phyloP scores from a whole-genome alignment of 2,329 filamentous ascomycete species.

The Capronia americana region DNA sequence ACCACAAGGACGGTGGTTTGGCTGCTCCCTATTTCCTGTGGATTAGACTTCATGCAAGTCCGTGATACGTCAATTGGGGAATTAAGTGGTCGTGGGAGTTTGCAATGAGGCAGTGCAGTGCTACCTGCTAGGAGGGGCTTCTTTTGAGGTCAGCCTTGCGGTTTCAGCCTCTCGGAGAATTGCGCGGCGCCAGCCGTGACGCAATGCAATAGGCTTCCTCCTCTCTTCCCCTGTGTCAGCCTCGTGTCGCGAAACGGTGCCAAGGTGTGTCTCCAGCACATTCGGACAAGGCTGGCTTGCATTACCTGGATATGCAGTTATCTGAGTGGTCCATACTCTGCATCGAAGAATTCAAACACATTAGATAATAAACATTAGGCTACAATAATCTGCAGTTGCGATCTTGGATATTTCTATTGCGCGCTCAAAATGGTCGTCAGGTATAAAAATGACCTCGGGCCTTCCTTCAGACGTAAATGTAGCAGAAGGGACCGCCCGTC shows the following conservation, averaged over 20 bases:
- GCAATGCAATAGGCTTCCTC: background rate
- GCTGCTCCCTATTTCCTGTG: background rate
- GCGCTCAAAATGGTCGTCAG: background rate
- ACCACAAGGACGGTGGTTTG: background rate
- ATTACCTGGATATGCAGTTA: no score
- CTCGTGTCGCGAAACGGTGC: background rate
- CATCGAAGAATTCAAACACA: background rate
- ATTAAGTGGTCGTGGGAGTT: background rate
- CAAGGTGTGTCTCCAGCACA: background rate
- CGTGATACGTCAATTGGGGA: background rate
- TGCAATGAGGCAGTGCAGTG: background rate
- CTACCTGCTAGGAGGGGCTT: background rate
- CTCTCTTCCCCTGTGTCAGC: background rate
- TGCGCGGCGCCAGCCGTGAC: background rate
- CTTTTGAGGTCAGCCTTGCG: constrained; percentile 9
- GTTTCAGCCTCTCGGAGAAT: constrained; percentile 11
- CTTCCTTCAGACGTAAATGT: constrained; percentile 34
- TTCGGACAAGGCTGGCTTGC: background rate
- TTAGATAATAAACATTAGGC: constrained; percentile 14
- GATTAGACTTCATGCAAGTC: background rate
- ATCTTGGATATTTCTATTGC: constrained; percentile 1
- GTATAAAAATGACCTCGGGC: background rate
- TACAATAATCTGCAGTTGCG: background rate
- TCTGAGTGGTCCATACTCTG: no score
- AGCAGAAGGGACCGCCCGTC: constrained; percentile 37